phyloP scores from a whole-genome alignment of 2,329 filamentous ascomycete genomes.

The Colletotrichum sp. region DNA sequence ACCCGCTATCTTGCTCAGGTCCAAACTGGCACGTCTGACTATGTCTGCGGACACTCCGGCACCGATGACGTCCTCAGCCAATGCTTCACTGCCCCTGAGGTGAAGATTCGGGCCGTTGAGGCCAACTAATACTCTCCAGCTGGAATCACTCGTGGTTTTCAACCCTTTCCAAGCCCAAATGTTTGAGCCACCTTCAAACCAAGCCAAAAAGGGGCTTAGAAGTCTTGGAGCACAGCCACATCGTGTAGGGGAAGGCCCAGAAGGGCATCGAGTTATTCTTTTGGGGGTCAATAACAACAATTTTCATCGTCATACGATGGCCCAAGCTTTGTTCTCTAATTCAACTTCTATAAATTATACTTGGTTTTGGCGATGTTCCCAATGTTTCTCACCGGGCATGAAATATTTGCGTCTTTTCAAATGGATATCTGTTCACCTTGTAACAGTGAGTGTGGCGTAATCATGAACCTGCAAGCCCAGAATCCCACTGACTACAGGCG shows the following conservation, averaged over 20 bases:
- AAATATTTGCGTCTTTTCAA: not conserved
- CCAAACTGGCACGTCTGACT: not conserved
- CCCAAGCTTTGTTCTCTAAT: not conserved
- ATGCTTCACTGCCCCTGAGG: not conserved
- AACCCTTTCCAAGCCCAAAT: not conserved
- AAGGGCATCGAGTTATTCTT: not conserved
- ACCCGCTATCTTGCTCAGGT: not conserved
- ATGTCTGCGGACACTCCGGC: not conserved
- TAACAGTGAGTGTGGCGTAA: not conserved
- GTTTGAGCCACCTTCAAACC: not conserved
- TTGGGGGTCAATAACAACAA: too few relatives aligned
- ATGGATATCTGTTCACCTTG: not conserved
- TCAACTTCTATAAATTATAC: not conserved
- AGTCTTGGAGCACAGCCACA: not conserved
- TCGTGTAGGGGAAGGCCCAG: not conserved
- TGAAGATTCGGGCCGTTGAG: not conserved
- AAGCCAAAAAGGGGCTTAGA: not conserved
- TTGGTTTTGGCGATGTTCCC: not conserved
- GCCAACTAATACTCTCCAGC: not conserved
- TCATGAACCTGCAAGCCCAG: not conserved
- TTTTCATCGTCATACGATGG: not conserved
- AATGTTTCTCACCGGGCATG: not conserved
- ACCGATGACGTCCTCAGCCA: not conserved
- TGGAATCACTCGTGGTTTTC: not conserved
- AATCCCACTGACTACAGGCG: not conserved